Conservation (phyloP, 106 monocot species). For the Amphibolis antarctica region DNA sequence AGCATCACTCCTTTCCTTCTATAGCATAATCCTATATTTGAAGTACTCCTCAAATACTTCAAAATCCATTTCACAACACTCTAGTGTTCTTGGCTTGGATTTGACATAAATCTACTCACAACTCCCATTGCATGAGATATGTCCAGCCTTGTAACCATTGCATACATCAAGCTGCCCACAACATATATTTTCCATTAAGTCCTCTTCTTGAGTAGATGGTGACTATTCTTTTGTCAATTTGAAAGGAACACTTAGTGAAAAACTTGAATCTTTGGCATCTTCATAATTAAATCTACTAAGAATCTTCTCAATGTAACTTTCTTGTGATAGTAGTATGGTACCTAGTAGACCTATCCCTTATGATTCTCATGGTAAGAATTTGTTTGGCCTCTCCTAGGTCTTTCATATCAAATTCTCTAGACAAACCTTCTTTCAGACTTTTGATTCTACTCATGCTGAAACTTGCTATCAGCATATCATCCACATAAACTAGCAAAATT, state of each 20-base stretch:
- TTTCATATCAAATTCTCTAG: slow-evolving; percentile 3
- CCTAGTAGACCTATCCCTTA: too few relatives aligned
- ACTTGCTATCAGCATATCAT: slow-evolving; percentile 9
- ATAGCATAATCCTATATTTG: neutral
- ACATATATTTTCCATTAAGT: neutral
- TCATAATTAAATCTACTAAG: neutral
- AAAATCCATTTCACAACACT: neutral
- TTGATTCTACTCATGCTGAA: neutral
- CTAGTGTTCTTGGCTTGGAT: slow-evolving; percentile 1
- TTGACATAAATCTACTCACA: slow-evolving; percentile 2
- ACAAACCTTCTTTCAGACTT: neutral
- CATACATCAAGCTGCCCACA: slow-evolving; percentile 5
- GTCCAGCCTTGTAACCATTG: slow-evolving; percentile 2
- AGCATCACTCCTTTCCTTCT: too few relatives aligned
- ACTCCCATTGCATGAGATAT: neutral
- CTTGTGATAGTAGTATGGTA: neutral
- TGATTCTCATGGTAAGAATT: slow-evolving; percentile 1
- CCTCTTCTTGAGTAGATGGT: neutral
- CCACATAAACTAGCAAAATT: slow-evolving; percentile 6
- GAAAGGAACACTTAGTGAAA: neutral
- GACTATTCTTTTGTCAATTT: neutral
- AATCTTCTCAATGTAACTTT: neutral
- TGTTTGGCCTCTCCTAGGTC: neutral
- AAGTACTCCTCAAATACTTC: too few relatives aligned
- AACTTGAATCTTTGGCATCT: neutral